Conservation (phyloP, 2,329 filamentous ascomycete species). For the Apiospora kogelbergensis region DNA sequence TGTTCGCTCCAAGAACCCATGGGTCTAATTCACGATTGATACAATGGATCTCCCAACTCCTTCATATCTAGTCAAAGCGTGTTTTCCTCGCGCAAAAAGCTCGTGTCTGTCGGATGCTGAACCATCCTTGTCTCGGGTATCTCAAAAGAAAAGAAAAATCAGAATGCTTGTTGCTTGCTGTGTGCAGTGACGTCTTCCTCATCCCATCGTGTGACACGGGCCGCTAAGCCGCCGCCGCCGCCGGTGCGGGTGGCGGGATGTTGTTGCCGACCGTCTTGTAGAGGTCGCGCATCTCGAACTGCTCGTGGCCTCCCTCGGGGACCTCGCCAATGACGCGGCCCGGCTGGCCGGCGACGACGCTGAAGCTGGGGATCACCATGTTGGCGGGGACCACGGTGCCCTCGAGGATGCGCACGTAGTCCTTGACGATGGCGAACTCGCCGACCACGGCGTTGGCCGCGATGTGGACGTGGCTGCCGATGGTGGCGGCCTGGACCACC, state of each 20-base stretch:
- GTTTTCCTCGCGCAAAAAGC: neutral
- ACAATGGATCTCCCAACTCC: neutral
- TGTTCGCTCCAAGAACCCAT: neutral
- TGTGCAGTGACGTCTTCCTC: neutral
- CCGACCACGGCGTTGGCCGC: conserved; percentile 75
- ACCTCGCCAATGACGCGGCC: conserved; percentile 81
- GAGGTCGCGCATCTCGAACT: conserved; percentile 63
- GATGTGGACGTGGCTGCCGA: conserved; percentile 85
- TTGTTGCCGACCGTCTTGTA: conserved; percentile 66
- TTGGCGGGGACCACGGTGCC: conserved; percentile 79
- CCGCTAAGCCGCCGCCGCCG: too few species aligned
- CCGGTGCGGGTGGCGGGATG: neutral
- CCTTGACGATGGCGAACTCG: conserved; percentile 89
- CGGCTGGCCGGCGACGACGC: conserved; percentile 82
- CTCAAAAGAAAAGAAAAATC: neutral
- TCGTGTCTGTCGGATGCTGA: neutral
- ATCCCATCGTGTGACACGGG: neutral
- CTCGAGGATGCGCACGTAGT: conserved; percentile 86
- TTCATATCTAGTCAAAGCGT: neutral
- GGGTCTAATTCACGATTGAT: neutral
- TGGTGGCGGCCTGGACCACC: conserved; percentile 78
- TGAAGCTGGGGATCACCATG: conserved; percentile 92
- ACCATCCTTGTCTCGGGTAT: neutral
- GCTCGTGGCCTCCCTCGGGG: conserved; percentile 66
- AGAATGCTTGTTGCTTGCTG: neutral